A percentile compares a stretch with the other conserved stretches of the same genome.
Conservation (phyloP, 305 asterid genomes). For the Fraxinus albicans region DNA sequence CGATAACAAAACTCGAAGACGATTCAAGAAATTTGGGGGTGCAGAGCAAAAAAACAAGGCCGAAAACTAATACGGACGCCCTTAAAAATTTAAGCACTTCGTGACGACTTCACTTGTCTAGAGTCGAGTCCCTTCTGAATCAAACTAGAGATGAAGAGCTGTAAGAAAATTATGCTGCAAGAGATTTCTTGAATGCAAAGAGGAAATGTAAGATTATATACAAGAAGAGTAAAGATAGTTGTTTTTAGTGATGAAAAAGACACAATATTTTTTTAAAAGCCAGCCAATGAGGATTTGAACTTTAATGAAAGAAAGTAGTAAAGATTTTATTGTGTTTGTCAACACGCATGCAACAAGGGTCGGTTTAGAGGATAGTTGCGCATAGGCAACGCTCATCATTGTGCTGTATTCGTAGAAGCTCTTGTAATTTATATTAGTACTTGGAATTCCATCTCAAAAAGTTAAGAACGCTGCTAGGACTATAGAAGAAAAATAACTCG, state of each 20-base stretch:
- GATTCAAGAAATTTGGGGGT: not conserved
- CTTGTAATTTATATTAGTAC: not conserved
- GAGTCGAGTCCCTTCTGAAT: not conserved
- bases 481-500: too few relatives aligned
- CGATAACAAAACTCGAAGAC: not conserved
- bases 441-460: too few relatives aligned
- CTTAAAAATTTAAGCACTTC: not conserved
- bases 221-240: not conserved
- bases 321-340: conserved; percentile 22
- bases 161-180: not conserved
- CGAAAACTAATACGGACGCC: not conserved
- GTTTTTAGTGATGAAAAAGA: not conserved
- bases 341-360: conserved; percentile 43
- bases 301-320: conserved; percentile 13
- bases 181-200: conserved; percentile 16
- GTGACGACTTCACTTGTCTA: not conserved
- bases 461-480: not conserved
- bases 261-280: not conserved
- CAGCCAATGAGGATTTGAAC: conserved; percentile 2
- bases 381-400: conserved; percentile 30
- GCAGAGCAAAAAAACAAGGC: not conserved
- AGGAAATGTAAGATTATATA: conserved; percentile 10
- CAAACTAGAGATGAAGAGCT: not conserved
- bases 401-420: conserved; percentile 18
- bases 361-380: conserved; percentile 44